These are phyloP conservation scores for Physcomitrium patens DNA, from an alignment of 225 moss, liverwort and hornwort species.

Conservation along the genomic window DNA sequence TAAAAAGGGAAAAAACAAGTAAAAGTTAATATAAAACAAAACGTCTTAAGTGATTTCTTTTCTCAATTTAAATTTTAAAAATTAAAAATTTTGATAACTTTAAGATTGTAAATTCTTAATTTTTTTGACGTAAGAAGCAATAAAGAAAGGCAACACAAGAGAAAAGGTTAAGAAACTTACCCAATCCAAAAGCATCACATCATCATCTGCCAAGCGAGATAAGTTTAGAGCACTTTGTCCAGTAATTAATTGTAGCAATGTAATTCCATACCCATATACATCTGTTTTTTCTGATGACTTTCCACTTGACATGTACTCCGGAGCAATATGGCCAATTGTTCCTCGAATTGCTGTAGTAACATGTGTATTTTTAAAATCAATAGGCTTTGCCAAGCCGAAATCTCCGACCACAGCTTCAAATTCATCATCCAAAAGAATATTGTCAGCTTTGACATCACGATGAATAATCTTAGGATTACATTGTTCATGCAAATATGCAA, in stretches of 20 bases:
- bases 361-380: constrained; percentile 90
- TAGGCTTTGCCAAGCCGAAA: constrained; percentile 86
- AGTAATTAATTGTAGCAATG: constrained; percentile 87
- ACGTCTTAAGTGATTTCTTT: neutral
- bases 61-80: too few species aligned
- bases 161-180: constrained; percentile 36
- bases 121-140: too few species aligned
- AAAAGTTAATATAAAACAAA: constrained; percentile 16
- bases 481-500: constrained; percentile 93
- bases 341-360: constrained; percentile 92
- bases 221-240: constrained; percentile 87
- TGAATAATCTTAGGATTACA: constrained; percentile 96
- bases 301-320: constrained; percentile 90
- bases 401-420: constrained; percentile 95
- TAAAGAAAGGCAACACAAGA: neutral
- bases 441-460: constrained; percentile 95
- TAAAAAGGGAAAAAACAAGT: too few species aligned
- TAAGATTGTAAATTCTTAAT: too few species aligned
- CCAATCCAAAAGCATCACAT: constrained; percentile 97
- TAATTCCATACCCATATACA: constrained; percentile 91
- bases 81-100: too few species aligned
- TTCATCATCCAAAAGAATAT: constrained; percentile 84
- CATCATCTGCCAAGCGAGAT: constrained; percentile 85
- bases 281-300: constrained; percentile 95
- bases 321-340: constrained; percentile 90